Percentiles rank a stretch among this genome's conserved stretches.
Evolutionary conservation across 495 filamentous ascomycete species (phyloP).

Genomic region (Pyrenula massariospora): DNA sequence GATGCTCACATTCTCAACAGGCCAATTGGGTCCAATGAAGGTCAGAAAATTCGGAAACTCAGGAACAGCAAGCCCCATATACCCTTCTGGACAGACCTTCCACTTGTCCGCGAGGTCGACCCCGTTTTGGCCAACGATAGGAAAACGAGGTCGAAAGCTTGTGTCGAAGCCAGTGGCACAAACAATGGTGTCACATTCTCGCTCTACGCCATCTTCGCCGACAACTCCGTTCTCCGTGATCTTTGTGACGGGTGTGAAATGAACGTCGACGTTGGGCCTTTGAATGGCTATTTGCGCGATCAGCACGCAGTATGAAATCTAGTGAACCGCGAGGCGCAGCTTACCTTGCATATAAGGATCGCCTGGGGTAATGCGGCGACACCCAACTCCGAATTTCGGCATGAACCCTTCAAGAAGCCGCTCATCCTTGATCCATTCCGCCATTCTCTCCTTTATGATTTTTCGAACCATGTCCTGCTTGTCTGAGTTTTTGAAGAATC

Average conservation of each 20-base stretch:
- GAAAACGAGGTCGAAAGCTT: constrained; percentile 25
- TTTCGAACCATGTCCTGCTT: background rate
- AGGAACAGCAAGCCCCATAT: constrained; percentile 37
- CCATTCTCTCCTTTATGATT: constrained; percentile 14
- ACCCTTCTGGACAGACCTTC: constrained; percentile 26
- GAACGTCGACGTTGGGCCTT: background rate
- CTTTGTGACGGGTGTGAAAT: background rate
- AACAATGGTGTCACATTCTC: background rate
- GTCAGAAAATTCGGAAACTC: constrained; percentile 46
- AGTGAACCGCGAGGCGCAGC: no score
- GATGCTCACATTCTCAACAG: constrained; percentile 20
- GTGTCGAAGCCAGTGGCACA: constrained; percentile 25
- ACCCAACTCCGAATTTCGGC: background rate
- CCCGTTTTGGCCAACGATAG: constrained; percentile 24
- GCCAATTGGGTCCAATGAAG: constrained; percentile 6
- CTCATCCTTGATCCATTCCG: constrained; percentile 13
- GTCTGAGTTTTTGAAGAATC: constrained; percentile 27
- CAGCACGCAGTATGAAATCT: no score
- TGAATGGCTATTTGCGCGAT: background rate
- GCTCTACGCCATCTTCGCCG: constrained; percentile 27
- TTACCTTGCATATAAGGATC: background rate
- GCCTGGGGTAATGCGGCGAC: background rate
- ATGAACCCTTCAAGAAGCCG: constrained; percentile 2
- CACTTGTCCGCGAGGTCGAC: constrained; percentile 26
- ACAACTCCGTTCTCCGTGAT: constrained; percentile 25